phyloP scores from a whole-genome alignment of 2,329 filamentous ascomycete genomes.

The Elsinoe fawcettii region DNA sequence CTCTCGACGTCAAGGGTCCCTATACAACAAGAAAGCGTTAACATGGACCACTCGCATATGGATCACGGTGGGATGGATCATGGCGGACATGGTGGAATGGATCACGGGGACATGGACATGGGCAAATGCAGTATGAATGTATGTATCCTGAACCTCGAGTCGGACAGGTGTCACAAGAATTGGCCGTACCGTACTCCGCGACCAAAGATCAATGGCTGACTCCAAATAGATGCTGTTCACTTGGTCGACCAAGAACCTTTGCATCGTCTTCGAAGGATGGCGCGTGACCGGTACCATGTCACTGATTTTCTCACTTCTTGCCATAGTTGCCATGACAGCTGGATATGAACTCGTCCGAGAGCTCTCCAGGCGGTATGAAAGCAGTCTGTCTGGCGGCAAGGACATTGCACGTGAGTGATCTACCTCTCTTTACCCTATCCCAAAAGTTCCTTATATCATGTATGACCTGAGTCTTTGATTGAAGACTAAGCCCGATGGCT shows the following conservation, averaged over 20 bases:
- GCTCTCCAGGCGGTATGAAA: conserved; percentile 68
- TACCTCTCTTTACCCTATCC: neutral
- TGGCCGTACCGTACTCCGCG: too few species aligned
- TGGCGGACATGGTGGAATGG: conserved; percentile 49
- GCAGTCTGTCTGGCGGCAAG: conserved; percentile 41
- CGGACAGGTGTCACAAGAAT: too few species aligned
- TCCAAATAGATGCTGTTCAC: conserved; percentile 84
- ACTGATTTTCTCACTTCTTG: conserved; percentile 73
- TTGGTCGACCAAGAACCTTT: conserved; percentile 87
- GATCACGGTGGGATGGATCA: conserved; percentile 35
- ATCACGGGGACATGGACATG: conserved; percentile 52
- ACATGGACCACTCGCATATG: conserved; percentile 20
- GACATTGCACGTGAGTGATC: conserved; percentile 32
- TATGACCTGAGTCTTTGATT: neutral
- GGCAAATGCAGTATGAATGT: conserved; percentile 80
- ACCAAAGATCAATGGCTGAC: neutral
- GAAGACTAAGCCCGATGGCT: conserved; percentile 6
- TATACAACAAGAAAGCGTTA: neutral
- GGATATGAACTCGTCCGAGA: conserved; percentile 87
- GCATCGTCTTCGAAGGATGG: conserved; percentile 92
- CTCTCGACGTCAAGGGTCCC: too few species aligned
- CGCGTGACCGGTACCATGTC: conserved; percentile 66
- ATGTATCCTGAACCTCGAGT: conserved; percentile 29
- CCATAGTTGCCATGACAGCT: conserved; percentile 74
- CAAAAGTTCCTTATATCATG: neutral